Evolutionary conservation across 331 rosid genomes (phyloP).

Genomic region (Malus hybrid): DNA sequence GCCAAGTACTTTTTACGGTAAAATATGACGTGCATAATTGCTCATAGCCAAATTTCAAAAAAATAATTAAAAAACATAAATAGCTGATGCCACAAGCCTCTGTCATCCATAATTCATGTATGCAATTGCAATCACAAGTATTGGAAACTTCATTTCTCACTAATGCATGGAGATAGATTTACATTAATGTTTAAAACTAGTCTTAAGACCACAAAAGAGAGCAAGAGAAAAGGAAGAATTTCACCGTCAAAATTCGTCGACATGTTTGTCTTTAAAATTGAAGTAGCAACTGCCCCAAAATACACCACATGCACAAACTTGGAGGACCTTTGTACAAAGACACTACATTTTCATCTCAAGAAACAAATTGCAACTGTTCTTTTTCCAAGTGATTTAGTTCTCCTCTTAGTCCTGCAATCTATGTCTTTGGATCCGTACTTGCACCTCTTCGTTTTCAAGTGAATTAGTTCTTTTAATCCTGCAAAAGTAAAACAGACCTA

Average conservation of each 20-base stretch:
- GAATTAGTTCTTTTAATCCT: constrained; percentile 40
- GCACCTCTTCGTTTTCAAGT: constrained; percentile 38
- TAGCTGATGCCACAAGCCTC: neutral
- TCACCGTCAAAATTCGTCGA: neutral
- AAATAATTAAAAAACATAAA: no score
- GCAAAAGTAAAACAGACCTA: neutral
- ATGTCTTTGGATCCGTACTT: constrained; percentile 39
- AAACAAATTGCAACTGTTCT: constrained; percentile 32
- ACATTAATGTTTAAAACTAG: neutral
- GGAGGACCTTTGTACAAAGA: neutral
- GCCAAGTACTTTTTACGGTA: no score
- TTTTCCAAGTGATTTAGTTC: constrained; percentile 35
- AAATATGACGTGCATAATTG: no score
- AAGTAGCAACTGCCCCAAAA: neutral
- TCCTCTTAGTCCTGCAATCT: constrained; percentile 37
- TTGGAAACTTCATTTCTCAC: neutral
- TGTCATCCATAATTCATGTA: neutral
- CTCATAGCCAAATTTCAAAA: no score
- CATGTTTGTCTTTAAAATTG: neutral
- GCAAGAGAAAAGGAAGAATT: neutral
- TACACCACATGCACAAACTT: neutral
- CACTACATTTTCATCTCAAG: neutral
- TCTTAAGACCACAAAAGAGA: neutral
- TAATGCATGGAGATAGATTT: neutral
- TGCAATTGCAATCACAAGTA: neutral